Base-by-base conservation (phyloP, 176 grass and related monocot species). In the Alopecurus myosuroides region DNA sequence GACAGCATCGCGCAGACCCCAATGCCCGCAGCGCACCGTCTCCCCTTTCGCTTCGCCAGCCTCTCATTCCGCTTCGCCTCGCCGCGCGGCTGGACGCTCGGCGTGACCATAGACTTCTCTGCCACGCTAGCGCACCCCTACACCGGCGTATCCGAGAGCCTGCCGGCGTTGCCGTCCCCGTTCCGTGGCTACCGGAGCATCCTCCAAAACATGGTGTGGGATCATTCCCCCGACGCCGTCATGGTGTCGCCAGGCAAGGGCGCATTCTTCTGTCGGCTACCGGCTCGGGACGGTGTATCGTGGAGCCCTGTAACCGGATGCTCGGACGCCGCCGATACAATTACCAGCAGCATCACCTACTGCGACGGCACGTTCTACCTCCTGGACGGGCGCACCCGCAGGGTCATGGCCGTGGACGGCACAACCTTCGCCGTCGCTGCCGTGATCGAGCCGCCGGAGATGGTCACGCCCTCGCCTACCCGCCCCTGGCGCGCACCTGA, bases 31-130 rank as follows among this genome's bases (percentile, higher is more conserved):
- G 60, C 33, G 6, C n/a, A 18, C 6, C 35, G 23, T 74, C 17
- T 17, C n/a, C 17, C 35, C 6, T 85, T 70, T 75, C 49, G 78
- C 84, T 85, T 70, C 75, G 75, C 74, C 35, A 35, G 23, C 83
- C 17, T 17, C n/a, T n/a, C 35, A 7, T 85, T 70, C 84, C 49
- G 78, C 84, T 85, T 70, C 75, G 75, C 74, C 35, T 79, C 75
- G 33, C 3, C 19, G 53, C 61, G 30, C 34, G 74, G 83, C 48
- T 78, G 83, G 74, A 69, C 11, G 15, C 61, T 85, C n/a, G n/a
- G 36, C 63, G 62, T 77, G 83, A 74, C 41, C 76, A 33, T 35
- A 30, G 63, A 66, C 63, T 25, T 66, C 63, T 2, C 63, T 31
- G 63, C 63, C 63, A 66, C 63, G 31, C 63, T 66, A 17, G 17